These are phyloP conservation scores for Stachybotrys elegans DNA, from an alignment of 2,329 filamentous ascomycete genomes.

Conservation along the genomic window DNA sequence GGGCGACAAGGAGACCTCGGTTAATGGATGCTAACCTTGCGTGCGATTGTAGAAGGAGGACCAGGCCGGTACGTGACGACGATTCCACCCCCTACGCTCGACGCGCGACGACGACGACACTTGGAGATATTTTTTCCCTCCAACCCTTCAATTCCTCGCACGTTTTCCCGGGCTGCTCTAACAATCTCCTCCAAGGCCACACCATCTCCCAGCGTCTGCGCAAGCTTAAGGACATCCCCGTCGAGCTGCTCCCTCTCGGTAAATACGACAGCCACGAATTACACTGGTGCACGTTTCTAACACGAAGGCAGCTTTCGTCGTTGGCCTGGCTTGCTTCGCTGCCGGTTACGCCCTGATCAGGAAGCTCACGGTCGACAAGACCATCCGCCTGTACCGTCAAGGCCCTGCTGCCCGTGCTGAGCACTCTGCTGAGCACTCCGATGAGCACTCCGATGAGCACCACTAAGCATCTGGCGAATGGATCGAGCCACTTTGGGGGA, in stretches of 20 bases:
- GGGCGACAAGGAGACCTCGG: too few relatives aligned
- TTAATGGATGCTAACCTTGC: slow-evolving; percentile 17
- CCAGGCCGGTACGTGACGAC: slow-evolving; percentile 55
- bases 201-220: slow-evolving; percentile 94
- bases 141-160: too few relatives aligned
- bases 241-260: slow-evolving; percentile 94
- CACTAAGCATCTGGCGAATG: too few relatives aligned
- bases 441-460: slow-evolving; percentile 6
- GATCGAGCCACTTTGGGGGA: too few relatives aligned
- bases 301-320: slow-evolving; percentile 65
- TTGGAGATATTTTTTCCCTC: too few relatives aligned
- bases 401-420: slow-evolving; percentile 37
- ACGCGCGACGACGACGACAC: background rate
- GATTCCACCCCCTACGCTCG: background rate
- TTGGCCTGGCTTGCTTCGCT: slow-evolving; percentile 76
- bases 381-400: slow-evolving; percentile 78
- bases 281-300: slow-evolving; percentile 15
- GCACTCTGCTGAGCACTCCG: slow-evolving; percentile 27
- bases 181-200: slow-evolving; percentile 59
- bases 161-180: background rate
- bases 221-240: slow-evolving; percentile 81
- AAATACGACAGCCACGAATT: slow-evolving; percentile 22
- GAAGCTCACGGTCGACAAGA: slow-evolving; percentile 88
- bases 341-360: slow-evolving; percentile 75
- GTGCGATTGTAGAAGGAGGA: slow-evolving; percentile 53